Conservation (phyloP, 1,139 yeast species). For the Diutina neorugosa region DNA sequence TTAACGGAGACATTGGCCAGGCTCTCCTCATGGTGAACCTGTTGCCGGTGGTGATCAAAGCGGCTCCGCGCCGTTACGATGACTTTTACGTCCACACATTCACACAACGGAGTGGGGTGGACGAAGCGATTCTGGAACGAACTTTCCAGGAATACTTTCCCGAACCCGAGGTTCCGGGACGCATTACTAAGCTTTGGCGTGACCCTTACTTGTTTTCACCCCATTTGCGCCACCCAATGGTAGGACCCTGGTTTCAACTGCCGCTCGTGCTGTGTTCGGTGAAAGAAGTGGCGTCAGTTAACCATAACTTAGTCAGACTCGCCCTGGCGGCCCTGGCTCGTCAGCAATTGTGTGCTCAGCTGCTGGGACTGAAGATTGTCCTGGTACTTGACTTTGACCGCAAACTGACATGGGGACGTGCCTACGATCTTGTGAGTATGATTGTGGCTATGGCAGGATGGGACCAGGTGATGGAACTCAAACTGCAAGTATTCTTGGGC, state of each 20-base stretch:
- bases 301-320: conserved; percentile 18
- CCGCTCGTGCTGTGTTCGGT: conserved; percentile 24
- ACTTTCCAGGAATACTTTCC: neutral
- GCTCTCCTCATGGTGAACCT: conserved; percentile 26
- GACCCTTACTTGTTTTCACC: conserved; percentile 15
- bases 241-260: conserved; percentile 25
- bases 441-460: conserved; percentile 29
- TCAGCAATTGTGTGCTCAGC: conserved; percentile 20
- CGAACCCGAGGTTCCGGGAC: neutral
- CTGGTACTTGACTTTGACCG: conserved; percentile 23
- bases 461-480: conserved; percentile 20
- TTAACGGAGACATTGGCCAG: conserved; percentile 16
- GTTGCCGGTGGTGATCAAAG: conserved; percentile 17
- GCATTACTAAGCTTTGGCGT: conserved; percentile 16
- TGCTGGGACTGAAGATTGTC: conserved; percentile 17
- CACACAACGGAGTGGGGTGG: neutral
- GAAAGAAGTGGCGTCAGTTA: conserved; percentile 26
- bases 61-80: neutral
- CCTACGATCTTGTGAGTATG: conserved; percentile 27
- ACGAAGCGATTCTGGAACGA: neutral
- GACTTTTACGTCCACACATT: conserved; percentile 1
- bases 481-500: conserved; percentile 13
- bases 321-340: conserved; percentile 20
- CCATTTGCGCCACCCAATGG: conserved; percentile 21
- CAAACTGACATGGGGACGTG: conserved; percentile 32